A percentile compares a stretch with the other conserved stretches of the same genome.
Conservation (phyloP, 305 asterid species). For the Fraxinus greggii region DNA sequence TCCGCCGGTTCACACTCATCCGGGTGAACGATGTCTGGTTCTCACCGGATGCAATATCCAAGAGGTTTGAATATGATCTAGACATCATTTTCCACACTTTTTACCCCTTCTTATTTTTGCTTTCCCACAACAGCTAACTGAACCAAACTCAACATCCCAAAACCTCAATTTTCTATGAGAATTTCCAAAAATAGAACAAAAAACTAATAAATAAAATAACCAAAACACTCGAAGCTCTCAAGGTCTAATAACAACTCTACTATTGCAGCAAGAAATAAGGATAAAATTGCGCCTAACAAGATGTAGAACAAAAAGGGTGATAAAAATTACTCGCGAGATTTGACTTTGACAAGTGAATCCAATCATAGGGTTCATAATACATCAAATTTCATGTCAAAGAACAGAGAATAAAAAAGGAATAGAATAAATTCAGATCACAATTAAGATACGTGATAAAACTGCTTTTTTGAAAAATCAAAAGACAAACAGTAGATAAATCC, state of each 20-base stretch:
- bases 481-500: slow-evolving; percentile 7
- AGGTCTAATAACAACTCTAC: slow-evolving; percentile 5
- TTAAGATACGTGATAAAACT: slow-evolving; percentile 10
- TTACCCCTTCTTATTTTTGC: neutral
- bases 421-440: slow-evolving; percentile 37
- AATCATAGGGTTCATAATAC: slow-evolving; percentile 13
- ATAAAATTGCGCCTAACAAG: slow-evolving; percentile 9
- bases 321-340: slow-evolving; percentile 18
- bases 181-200: slow-evolving; percentile 18
- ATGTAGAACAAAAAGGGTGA: slow-evolving; percentile 20
- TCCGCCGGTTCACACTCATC: slow-evolving; percentile 33
- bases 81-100: slow-evolving; percentile 37
- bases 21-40: slow-evolving; percentile 42
- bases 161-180: slow-evolving; percentile 18
- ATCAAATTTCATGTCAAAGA: slow-evolving; percentile 5
- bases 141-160: slow-evolving; percentile 20
- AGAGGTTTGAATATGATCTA: slow-evolving; percentile 53
- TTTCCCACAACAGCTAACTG: slow-evolving; percentile 17
- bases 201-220: neutral
- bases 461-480: slow-evolving; percentile 8
- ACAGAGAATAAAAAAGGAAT: slow-evolving; percentile 8
- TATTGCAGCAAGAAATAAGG: neutral
- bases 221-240: slow-evolving; percentile 2
- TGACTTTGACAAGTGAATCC: slow-evolving; percentile 23
- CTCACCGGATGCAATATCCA: slow-evolving; percentile 58